Evolutionary conservation across 1,139 yeast genomes (phyloP).

Genomic region (Saccharomyces uvarum): DNA sequence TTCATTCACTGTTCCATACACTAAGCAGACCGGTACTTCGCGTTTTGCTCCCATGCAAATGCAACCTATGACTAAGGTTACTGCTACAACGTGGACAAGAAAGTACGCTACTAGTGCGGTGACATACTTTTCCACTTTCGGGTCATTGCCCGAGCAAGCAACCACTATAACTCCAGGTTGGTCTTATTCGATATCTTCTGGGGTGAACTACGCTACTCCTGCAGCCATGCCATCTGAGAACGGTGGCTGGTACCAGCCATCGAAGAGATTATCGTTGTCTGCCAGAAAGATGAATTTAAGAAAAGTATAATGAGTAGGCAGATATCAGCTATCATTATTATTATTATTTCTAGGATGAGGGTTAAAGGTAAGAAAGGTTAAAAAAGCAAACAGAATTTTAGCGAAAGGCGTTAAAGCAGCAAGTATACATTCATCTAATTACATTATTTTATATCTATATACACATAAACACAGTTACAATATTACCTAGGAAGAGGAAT

Average conservation of each 20-base stretch:
- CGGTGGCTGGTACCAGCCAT: slow-evolving; percentile 44
- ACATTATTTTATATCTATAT: neutral
- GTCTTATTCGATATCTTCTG: slow-evolving; percentile 62
- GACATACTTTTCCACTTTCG: slow-evolving; percentile 43
- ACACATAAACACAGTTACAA: slow-evolving; percentile 1
- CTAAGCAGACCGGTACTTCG: slow-evolving; percentile 64
- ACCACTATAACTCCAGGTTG: slow-evolving; percentile 79
- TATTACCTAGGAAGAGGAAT: neutral
- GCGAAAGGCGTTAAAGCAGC: neutral
- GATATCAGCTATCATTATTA: neutral
- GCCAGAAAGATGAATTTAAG: slow-evolving; percentile 24
- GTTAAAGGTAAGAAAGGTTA: neutral
- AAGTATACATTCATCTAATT: slow-evolving; percentile 2
- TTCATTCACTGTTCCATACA: slow-evolving; percentile 52
- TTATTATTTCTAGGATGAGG: neutral
- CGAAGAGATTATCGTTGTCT: slow-evolving; percentile 33
- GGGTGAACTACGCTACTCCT: slow-evolving; percentile 57
- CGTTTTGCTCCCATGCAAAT: slow-evolving; percentile 87
- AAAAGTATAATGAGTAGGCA: neutral
- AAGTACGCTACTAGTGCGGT: slow-evolving; percentile 61
- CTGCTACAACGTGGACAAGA: slow-evolving; percentile 58
- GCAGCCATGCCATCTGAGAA: slow-evolving; percentile 56
- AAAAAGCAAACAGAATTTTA: slow-evolving; percentile 4
- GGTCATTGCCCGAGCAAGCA: slow-evolving; percentile 39
- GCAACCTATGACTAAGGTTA: slow-evolving; percentile 68